phyloP scores from a whole-genome alignment of 192 early-diverging fungal species.

The Umbelopsis sp. region DNA sequence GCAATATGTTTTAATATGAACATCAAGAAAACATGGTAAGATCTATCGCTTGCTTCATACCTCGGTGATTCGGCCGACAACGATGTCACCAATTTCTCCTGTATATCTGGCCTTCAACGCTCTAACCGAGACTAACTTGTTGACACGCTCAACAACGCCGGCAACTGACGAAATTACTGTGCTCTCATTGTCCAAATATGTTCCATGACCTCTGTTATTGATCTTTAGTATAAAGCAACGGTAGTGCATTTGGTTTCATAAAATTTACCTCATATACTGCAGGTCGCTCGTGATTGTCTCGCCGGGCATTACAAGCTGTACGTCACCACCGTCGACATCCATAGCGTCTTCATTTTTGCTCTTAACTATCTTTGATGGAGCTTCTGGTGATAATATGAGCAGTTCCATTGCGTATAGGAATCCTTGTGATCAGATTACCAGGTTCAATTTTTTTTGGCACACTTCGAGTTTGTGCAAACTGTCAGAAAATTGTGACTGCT shows the following conservation, averaged over 20 bases:
- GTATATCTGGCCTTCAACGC: conserved; percentile 87
- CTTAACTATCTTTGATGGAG: conserved; percentile 6
- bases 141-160: conserved; percentile 91
- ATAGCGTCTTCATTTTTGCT: conserved; percentile 30
- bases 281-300: conserved; percentile 72
- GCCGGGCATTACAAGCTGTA: conserved; percentile 74
- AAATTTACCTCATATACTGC: conserved; percentile 72
- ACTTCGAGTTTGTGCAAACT: no score
- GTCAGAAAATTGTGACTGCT: conserved; percentile 10
- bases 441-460: neutral
- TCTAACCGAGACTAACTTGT: conserved; percentile 92
- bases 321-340: conserved; percentile 43
- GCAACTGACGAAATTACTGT: conserved; percentile 84
- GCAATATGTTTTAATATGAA: neutral
- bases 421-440: neutral
- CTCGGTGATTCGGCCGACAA: conserved; percentile 94
- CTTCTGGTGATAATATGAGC: conserved; percentile 26
- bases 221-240: neutral
- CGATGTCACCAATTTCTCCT: conserved; percentile 96
- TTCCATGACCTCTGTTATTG: conserved; percentile 77
- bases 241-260: neutral
- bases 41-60: conserved; percentile 30
- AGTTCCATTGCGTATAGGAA: conserved; percentile 19
- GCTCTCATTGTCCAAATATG: conserved; percentile 68
- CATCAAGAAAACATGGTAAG: neutral